Base-by-base conservation (phyloP, 148 eudicot species). In the Rhododendron ferrugineum region DNA sequence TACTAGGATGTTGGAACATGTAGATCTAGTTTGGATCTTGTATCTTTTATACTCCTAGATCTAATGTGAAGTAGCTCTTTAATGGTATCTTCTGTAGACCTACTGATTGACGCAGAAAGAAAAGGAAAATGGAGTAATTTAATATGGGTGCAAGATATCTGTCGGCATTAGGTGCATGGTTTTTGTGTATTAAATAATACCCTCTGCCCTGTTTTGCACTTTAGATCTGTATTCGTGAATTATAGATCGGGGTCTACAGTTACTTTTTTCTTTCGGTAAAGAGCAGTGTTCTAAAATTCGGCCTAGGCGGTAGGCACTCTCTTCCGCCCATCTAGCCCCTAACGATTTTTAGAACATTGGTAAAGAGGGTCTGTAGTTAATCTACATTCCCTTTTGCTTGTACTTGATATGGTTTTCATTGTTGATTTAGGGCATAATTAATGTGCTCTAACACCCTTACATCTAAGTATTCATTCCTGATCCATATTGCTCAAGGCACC, bases 1-100 rank as follows among this genome's bases (percentile, higher is more conserved):
- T 50, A 44, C 4, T 42, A 34, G 30, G 32, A 37, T 52, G 68
- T 78, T 18, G 40, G 28, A 36, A n/a, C 40, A 6, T 40, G 58
- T 62, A 84, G 86, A 84, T 84, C 82, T 78, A 75, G 75, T 58
- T 77, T 78, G 56, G 58, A 28, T 60, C 20, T 58, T 78, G 52
- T 3, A 2, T 58, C 16, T 54, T 42, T 40, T 5, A 42, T 60
- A 34, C 36, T 34, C 36, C 36, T 34, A 22, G 82, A 78, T 84
- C 86, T 78, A 68, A 74, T 75, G 4, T 14, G 2, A 56, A 75
- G 47, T 46, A 46, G 60, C 23, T 14, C 44, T 74, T 74, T 74
- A 11, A 28, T 74, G 1, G 60, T 73, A 32, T 74, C 44, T 28
- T 34, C 36, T 32, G 9, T 36, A 5, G 40, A 74, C 76, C 76